Base-by-base conservation (phyloP, 495 filamentous ascomycete genomes). In the Bryoglossum gracile region DNA sequence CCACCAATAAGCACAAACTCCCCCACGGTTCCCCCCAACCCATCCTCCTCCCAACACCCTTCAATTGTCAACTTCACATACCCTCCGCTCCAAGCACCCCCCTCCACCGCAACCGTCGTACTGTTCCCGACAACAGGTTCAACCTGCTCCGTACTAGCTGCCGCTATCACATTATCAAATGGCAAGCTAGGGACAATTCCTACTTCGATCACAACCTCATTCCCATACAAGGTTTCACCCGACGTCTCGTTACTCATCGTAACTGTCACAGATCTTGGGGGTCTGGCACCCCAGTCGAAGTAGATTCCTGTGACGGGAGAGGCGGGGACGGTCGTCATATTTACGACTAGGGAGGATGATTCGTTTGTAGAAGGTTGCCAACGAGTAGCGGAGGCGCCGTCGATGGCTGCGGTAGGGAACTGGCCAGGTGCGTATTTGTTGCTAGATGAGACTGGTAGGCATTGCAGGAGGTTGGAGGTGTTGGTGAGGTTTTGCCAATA, bases 401-500 rank as follows among this genome's bases (percentile, higher is more conserved):
- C 86, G 21, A 85, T 76, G 0, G 80, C 82, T 0, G 76, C 71
- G 25, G 84, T 68, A 1, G 86, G 84, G 68, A 87, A 85, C 62
- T 90, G 86, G 19, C 86, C 86, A 0, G 78, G 70, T 21, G 73
- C 65, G 61, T 76, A 83, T 0, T 54, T 55, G 39, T 72, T 55
- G 0, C 58, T 46, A 0, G 79, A 80, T 22, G 56, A 53, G 10
- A 76, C 74, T 1, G 78, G 69, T 14, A 69, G 68, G 65, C 84
- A 89, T 67, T 90, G 86, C 0, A 78, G 68, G 18, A 86, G 70
- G 55, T 90, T 87, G 6, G 71, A 73, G 0, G 63, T 42, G 3
- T 79, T 62, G 1, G 79, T 80, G 35, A 72, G 68, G 21, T 68
- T 65, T 36, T 58, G 43, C 47, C 50, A 62, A 33, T 60, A 58